Evolutionary conservation across 75 land plant genomes (phyloP), one percentile per base, ranked within the genome.

Genomic region (Gnetum montanum): DNA sequence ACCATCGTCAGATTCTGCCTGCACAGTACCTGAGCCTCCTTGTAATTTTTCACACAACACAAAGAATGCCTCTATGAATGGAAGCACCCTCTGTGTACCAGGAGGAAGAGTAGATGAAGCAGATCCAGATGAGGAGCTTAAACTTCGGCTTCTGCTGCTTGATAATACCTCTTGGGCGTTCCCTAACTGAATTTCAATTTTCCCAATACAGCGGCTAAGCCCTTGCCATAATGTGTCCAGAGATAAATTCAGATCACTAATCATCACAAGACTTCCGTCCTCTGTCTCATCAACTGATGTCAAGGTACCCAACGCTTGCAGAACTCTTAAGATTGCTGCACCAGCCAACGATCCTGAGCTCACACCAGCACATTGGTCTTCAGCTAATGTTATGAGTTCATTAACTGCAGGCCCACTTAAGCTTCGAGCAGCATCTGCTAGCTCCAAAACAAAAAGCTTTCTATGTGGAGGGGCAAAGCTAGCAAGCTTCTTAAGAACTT

Each of bases 1-100:
- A 12, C 68, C 79, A 60, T 66, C 73, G 25, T 27, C 46, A 30
- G 49, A 54, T 28, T 81, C 84, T 31, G 57, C 53, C 11, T 60
- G 70, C 24, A 37, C 60, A 23, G 63, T 50, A 18, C 50, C 43
- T 28, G 66, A 57, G 12, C 61, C 57, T 31, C 69, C 3, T 44
- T 71, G 73, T 29, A 83, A 56, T 54, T 83, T 83, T 34, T 83
- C 86, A 56, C 84, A 83, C n/a, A 76, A 57, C n/a, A 83, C 73
- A 66, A 83, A 80, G 43, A 83, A 83, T 23, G 83, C 70, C 48
- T 83, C 86, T 53, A 83, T 84, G 35, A 75, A 83, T 31, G 83
- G 83, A 43, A 83, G 46, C 13, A 83, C 59, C 30, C 61, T 70
- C 49, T 83, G 86, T 13, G 86, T 64, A 22, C 80, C 86, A 54